Evolutionary conservation across 2,329 filamentous ascomycete species (phyloP).

Genomic region (Neonectria neomacrospora): DNA sequence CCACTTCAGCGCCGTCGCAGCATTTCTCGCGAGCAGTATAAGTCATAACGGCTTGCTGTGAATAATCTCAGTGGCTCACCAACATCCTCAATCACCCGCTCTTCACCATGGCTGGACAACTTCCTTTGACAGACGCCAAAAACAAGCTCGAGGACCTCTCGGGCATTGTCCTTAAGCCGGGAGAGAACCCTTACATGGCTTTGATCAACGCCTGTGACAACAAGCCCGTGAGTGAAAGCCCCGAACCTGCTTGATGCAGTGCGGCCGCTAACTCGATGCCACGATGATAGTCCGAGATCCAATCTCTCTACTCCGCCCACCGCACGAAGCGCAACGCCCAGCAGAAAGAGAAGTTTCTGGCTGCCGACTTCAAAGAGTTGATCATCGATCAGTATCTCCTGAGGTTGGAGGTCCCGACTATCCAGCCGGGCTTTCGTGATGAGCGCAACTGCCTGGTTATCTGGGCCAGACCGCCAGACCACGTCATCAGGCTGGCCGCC

Average conservation of each 20-base stretch:
- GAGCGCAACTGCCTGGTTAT: conserved; percentile 85
- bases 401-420: conserved; percentile 71
- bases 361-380: conserved; percentile 74
- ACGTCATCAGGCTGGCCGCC: conserved; percentile 74
- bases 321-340: conserved; percentile 79
- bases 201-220: conserved; percentile 75
- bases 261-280: not conserved
- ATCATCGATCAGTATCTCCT: conserved; percentile 80
- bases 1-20: not conserved
- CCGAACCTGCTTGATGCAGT: not conserved
- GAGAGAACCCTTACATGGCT: conserved; percentile 80
- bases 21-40: not conserved
- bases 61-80: not conserved
- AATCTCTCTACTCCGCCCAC: conserved; percentile 78
- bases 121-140: conserved; percentile 50
- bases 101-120: conserved; percentile 24
- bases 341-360: conserved; percentile 79
- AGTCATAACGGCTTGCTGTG: not conserved
- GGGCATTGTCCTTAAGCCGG: conserved; percentile 59
- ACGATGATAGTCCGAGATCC: conserved; percentile 68
- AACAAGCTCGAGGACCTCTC: conserved; percentile 67
- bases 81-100: not conserved
- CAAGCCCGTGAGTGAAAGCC: conserved; percentile 66
- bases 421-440: conserved; percentile 78
- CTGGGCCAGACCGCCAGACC: conserved; percentile 84